Evolutionary conservation across 2,329 filamentous ascomycete species (phyloP).

Genomic region (Fusarium xyrophilum): DNA sequence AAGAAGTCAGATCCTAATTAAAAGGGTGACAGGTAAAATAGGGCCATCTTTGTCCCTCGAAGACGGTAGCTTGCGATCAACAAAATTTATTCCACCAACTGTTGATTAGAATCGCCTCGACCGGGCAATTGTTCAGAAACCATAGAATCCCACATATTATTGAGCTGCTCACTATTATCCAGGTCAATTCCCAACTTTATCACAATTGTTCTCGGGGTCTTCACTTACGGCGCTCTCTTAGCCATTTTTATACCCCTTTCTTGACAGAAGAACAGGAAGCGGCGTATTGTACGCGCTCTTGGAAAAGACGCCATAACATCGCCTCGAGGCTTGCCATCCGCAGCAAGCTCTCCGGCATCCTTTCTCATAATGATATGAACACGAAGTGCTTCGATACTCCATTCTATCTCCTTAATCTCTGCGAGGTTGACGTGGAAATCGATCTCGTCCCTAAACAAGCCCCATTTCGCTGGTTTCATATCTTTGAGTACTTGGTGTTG

Average conservation of each 20-base stretch:
- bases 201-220: neutral
- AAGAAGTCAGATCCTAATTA: neutral
- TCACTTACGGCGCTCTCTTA: conserved; percentile 51
- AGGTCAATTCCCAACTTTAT: conserved; percentile 24
- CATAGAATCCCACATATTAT: conserved; percentile 47
- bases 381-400: conserved; percentile 51
- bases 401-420: conserved; percentile 56
- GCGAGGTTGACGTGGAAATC: conserved; percentile 58
- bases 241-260: conserved; percentile 52
- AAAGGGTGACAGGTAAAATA: neutral
- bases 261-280: conserved; percentile 58
- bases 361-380: conserved; percentile 52
- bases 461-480: conserved; percentile 55
- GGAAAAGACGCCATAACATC: conserved; percentile 61
- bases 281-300: conserved; percentile 58
- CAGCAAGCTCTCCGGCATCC: conserved; percentile 35
- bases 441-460: conserved; percentile 56
- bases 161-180: conserved; percentile 46
- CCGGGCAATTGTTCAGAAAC: conserved; percentile 45
- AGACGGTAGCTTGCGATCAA: neutral
- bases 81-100: conserved; percentile 38
- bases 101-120: conserved; percentile 40
- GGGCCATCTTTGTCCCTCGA: neutral
- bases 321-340: conserved; percentile 50
- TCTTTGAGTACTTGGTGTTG: conserved; percentile 63